Evolutionary conservation across 306 rosid species (phyloP), one percentile per base, ranked within the genome.

Genomic region (Medicago arabica): DNA sequence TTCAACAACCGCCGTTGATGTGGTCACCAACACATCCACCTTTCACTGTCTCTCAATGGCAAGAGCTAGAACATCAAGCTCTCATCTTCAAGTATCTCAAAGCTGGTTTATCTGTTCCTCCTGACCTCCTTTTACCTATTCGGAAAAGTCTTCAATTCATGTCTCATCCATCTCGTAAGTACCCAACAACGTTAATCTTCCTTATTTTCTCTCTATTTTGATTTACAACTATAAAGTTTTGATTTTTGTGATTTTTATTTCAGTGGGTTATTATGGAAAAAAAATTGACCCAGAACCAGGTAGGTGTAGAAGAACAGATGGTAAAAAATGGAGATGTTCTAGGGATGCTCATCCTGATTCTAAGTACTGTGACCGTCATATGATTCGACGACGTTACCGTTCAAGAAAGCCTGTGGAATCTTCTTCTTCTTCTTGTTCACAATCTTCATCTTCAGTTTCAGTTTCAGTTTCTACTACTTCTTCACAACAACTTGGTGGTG

Each of bases 341-440:
- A 92, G 85, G 75, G 96, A 92, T 55, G 97, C 96, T 38, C 87
- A 92, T 67, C 89, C 94, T 23, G 96, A 92, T 80, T 92, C 97
- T 21, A 92, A 90, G 74, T 92, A 92, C 90, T 92, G 97, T 57
- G 97, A 92, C 84, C 96, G 97, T 77, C 97, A 92, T 67, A 92
- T 90, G 97, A 87, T 90, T 66, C 94, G 97, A 62, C 96, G 96
- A 67, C 97, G 97, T 75, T 87, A 87, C 87, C 97, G 97, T 92
- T 92, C 97, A 92, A 92, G 97, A 92, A 92, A 92, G 97, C 97
- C 94, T 90, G 97, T 92, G 97, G 97, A 92, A 92, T 83, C 97
- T 61, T 61, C 67, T 61, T 60, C 66, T 25, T 60, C 66, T 69
- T 13, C 43, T 25, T 60, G 41, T 69, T 9, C 81, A 53, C 77